phyloP scores from a whole-genome alignment of 2,329 filamentous ascomycete species.

The Bretziella fagacearum region DNA sequence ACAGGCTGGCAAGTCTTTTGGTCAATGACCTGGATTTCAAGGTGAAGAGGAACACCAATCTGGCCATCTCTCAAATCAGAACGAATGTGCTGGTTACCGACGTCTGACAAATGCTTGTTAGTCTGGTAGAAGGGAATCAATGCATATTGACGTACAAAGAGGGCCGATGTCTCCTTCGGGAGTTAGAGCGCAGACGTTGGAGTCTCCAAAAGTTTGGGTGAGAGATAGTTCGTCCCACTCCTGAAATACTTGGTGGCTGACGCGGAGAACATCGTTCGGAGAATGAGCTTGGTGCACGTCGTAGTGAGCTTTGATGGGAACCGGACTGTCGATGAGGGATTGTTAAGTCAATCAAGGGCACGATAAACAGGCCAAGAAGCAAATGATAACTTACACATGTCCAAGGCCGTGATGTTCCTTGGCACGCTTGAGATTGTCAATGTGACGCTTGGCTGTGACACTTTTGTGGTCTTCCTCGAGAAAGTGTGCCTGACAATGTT shows the following conservation, averaged over 20 bases:
- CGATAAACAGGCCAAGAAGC: neutral
- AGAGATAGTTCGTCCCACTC: constrained; percentile 20
- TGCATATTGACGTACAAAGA: constrained; percentile 21
- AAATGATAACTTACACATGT: constrained; percentile 11
- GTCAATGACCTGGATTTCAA: constrained; percentile 18
- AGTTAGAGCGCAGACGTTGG: constrained; percentile 30
- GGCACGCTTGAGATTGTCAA: constrained; percentile 9
- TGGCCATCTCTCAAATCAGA: constrained; percentile 16
- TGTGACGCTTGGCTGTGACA: constrained; percentile 15
- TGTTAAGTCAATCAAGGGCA: too few relatives aligned
- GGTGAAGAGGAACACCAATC: constrained; percentile 16
- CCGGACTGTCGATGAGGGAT: too few relatives aligned
- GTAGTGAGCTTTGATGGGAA: constrained; percentile 11
- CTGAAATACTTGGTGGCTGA: constrained; percentile 24
- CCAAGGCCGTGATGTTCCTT: constrained; percentile 13
- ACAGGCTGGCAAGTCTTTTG: constrained; percentile 17
- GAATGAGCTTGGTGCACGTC: constrained; percentile 8
- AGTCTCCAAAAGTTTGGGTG: constrained; percentile 24
- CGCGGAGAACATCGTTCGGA: constrained; percentile 19
- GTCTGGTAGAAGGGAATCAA: neutral
- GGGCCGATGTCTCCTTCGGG: constrained; percentile 36
- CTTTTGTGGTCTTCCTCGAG: constrained; percentile 8
- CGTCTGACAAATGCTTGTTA: constrained; percentile 12
- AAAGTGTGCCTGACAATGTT: constrained; percentile 15
- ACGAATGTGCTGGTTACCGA: constrained; percentile 16